Evolutionary conservation across 2,329 filamentous ascomycete genomes (phyloP), one percentile per base, ranked within the genome.

Genomic region (Ophiostoma populinum): DNA sequence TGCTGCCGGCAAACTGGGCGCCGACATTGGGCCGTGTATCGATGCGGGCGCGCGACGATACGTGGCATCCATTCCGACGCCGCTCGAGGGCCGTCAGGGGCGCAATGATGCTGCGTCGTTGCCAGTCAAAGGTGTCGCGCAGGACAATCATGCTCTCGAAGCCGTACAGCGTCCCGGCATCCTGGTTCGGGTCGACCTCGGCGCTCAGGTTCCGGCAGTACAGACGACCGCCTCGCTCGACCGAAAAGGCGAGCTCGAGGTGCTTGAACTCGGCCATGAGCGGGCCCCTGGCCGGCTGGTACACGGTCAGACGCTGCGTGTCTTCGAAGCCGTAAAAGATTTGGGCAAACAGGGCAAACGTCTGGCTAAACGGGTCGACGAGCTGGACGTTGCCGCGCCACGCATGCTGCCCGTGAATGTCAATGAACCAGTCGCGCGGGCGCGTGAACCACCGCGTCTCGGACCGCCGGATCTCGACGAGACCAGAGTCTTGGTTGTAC

Each of bases 111-210:
- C 59, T 71, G 7, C 62, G 61, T 1, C 38, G 33, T 0, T 36
- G 43, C 27, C 67, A 11, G 5, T 43, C 62, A 0, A 43, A 38
- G 0, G 46, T 35, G n/a, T 65, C 61, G 0, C 61, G 56, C 11
- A 76, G 49, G 1, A 79, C 61, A 3, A 77, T 50, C 46, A 67
- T 76, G 47, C 64, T 73, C 2, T 51, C 38, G 1, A 79, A 52
- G 0, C 75, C 75, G 38, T 78, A 65, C 44, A 67, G 60, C 0
- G 68, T 70, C 0, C 74, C 75, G 0, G 62, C 52, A 34, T 76
- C 64, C 45, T 81, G 76, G 7, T 67, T 43, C 0, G 49, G 46
- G 34, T 75, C 69, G 1, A 81, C 54, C 27, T 67, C 58, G 0
- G 63, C 55, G 0, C 50, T 47, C 0, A 76, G 55, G 40, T 75